These are phyloP conservation scores for Cystobasidium tubakii DNA, from an alignment of 768 basidiomycete species.

Conservation along the genomic window DNA sequence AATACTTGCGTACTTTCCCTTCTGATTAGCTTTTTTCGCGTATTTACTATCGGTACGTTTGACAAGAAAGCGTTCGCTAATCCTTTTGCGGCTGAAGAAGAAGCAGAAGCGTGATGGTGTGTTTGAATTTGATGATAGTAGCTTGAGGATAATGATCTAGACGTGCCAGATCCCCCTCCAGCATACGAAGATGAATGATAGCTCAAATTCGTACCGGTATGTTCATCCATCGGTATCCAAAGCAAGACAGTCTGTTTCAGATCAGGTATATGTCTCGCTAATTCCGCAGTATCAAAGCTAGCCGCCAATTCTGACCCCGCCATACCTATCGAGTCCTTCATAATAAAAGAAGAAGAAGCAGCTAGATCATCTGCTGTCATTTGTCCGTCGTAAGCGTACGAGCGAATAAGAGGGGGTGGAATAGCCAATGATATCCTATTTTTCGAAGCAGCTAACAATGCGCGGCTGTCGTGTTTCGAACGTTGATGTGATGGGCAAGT, in stretches of 20 bases:
- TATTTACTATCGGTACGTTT: not conserved
- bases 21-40: not conserved
- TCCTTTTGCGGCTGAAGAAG: not conserved
- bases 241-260: constrained; percentile 8
- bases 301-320: not conserved
- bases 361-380: not conserved
- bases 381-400: not conserved
- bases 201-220: not conserved
- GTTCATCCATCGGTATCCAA: constrained; percentile 11
- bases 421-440: constrained; percentile 15
- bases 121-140: not conserved
- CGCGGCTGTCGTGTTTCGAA: not conserved
- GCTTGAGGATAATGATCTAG: not conserved
- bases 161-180: not conserved
- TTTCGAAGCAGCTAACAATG: not conserved
- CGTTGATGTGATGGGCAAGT: not conserved
- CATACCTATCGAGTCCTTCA: too few relatives aligned
- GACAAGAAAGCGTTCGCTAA: not conserved
- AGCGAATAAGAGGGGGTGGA: constrained; percentile 3
- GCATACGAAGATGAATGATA: not conserved
- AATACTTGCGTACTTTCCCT: constrained; percentile 5
- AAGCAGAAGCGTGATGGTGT: not conserved
- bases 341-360: not conserved
- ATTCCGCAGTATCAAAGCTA: not conserved
- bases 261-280: constrained; percentile 4